Evolutionary conservation across 306 rosid species (phyloP).

Genomic region (Hippophae tibetana): DNA sequence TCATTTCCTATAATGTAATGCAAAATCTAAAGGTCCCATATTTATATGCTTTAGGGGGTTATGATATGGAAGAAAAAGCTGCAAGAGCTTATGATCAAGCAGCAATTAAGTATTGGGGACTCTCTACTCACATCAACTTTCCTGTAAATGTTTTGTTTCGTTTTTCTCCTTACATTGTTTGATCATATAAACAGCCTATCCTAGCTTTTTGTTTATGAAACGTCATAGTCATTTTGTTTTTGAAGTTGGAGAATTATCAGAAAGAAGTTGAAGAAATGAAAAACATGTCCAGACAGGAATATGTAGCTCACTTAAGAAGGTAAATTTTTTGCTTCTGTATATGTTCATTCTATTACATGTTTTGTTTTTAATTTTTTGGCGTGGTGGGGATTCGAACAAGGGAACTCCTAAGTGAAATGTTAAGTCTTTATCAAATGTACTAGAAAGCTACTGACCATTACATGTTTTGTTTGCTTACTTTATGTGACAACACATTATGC

Average conservation of each 20-base stretch:
- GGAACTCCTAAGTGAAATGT: no score
- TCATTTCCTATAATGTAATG: not conserved
- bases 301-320: constrained; percentile 89
- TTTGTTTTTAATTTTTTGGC: constrained; percentile 3
- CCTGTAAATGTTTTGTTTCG: constrained; percentile 39
- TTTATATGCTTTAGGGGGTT: constrained; percentile 58
- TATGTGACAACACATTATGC: not conserved
- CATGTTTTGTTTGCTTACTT: no score
- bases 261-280: constrained; percentile 78
- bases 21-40: constrained; percentile 24
- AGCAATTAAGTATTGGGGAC: constrained; percentile 96
- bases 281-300: constrained; percentile 76
- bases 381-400: not conserved
- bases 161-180: not conserved
- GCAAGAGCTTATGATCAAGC: constrained; percentile 93
- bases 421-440: no score
- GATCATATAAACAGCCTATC: constrained; percentile 1
- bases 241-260: constrained; percentile 65
- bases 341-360: not conserved
- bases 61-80: constrained; percentile 95
- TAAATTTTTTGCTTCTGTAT: constrained; percentile 13
- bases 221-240: constrained; percentile 3
- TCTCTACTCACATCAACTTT: constrained; percentile 85
- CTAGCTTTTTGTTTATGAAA: not conserved
- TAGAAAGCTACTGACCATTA: no score